Conservation (phyloP, 176 grass and related monocot genomes). For the Paspalum notatum region DNA sequence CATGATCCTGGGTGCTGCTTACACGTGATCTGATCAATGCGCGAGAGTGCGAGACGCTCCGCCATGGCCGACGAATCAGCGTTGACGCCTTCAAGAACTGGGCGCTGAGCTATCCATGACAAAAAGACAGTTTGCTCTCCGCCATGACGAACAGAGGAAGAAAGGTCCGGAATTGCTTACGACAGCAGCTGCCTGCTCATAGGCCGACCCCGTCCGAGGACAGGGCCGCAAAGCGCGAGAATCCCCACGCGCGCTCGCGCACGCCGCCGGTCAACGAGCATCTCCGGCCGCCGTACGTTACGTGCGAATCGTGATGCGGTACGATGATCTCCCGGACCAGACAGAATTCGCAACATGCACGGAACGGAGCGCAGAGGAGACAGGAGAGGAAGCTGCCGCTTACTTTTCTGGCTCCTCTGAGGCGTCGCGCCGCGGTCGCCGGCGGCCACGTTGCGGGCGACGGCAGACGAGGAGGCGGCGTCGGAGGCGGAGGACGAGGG, state of each 20-base stretch:
- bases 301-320: neutral
- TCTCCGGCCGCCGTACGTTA: neutral
- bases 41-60: neutral
- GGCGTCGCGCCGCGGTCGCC: neutral
- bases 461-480: neutral
- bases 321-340: neutral
- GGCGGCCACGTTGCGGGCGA: constrained; percentile 16
- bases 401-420: constrained; percentile 14
- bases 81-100: constrained; percentile 15
- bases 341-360: too few species aligned
- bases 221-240: neutral
- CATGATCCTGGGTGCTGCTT: neutral
- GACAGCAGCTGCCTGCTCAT: neutral
- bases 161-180: constrained; percentile 17
- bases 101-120: neutral
- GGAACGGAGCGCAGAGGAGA: neutral
- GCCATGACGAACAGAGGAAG: neutral
- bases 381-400: neutral
- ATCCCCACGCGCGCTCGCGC: neutral
- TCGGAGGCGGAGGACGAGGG: neutral
- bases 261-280: constrained; percentile 38
- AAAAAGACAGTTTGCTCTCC: neutral
- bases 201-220: constrained; percentile 17
- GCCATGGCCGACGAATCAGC: neutral
- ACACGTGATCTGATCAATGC: neutral